Conservation (phyloP, 1,284 basidiomycete species). For the Mycena sp. region DNA sequence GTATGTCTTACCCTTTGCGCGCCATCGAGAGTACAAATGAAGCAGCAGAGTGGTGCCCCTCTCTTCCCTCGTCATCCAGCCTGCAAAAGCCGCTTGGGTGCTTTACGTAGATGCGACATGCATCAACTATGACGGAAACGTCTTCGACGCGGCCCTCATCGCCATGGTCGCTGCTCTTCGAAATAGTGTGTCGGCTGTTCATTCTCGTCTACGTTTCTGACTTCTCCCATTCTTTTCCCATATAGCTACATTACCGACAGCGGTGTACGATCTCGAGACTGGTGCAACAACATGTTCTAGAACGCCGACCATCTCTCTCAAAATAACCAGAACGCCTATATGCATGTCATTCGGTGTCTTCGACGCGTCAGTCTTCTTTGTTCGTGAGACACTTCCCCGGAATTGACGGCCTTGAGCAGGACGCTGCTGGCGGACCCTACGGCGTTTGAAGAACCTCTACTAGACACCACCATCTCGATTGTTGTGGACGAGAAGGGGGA, state of each 20-base stretch:
- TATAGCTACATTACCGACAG: constrained; percentile 79
- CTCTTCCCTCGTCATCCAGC: constrained; percentile 80
- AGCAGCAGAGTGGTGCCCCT: constrained; percentile 74
- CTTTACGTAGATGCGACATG: constrained; percentile 95
- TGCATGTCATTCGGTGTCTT: constrained; percentile 86
- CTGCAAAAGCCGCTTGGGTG: constrained; percentile 87
- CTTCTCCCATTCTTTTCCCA: background rate
- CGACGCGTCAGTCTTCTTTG: constrained; percentile 59
- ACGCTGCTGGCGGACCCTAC: constrained; percentile 86
- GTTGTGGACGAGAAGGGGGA: constrained; percentile 64
- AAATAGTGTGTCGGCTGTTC: constrained; percentile 72
- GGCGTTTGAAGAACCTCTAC: constrained; percentile 89
- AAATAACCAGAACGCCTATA: constrained; percentile 61
- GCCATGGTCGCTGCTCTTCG: constrained; percentile 89
- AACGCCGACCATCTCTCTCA: constrained; percentile 56
- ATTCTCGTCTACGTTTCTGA: background rate
- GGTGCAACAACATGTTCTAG: constrained; percentile 75
- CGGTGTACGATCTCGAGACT: constrained; percentile 76
- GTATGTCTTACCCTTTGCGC: constrained; percentile 52
- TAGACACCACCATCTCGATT: constrained; percentile 76
- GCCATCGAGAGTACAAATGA: constrained; percentile 1
- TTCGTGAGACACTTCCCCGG: background rate
- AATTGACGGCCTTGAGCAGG: constrained; percentile 43
- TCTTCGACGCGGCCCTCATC: constrained; percentile 89
- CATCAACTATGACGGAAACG: constrained; percentile 97